phyloP scores from a whole-genome alignment of 352 stramenopile species.

The Globisporangium nodosum region DNA sequence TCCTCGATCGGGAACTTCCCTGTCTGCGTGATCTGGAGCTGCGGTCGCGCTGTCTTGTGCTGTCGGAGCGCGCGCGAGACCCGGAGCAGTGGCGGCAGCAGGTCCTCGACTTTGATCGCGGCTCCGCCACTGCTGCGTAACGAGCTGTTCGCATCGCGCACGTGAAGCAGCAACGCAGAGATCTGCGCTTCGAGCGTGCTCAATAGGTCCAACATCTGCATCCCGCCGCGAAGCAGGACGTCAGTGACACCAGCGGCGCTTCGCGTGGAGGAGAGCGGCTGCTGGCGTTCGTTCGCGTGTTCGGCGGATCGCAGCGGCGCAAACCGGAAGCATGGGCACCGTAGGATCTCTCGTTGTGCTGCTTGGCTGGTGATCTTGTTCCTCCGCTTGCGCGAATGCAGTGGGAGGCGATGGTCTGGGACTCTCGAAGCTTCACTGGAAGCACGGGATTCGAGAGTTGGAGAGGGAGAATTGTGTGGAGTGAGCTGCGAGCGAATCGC shows the following conservation, averaged over 20 bases:
- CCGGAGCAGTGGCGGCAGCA: slow-evolving; percentile 4
- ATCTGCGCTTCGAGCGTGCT: slow-evolving; percentile 1
- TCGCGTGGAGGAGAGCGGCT: background rate
- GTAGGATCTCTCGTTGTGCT: background rate
- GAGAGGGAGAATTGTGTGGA: background rate
- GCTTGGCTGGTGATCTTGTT: background rate
- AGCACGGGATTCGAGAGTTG: background rate
- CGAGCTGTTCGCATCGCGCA: slow-evolving; percentile 1
- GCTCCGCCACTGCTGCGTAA: background rate
- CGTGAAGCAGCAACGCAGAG: slow-evolving; percentile 2
- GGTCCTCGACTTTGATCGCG: slow-evolving; percentile 3
- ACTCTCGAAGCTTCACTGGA: no score
- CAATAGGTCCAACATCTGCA: slow-evolving; percentile 5
- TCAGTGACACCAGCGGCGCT: background rate
- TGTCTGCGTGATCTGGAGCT: background rate
- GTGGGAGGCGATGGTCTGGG: background rate
- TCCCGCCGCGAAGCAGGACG: slow-evolving; percentile 1
- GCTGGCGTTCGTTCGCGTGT: background rate
- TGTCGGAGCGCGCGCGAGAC: background rate
- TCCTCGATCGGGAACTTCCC: slow-evolving; percentile 8
- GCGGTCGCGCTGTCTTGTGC: background rate
- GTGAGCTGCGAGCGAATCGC: background rate
- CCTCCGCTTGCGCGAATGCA: background rate
- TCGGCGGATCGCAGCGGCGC: background rate
- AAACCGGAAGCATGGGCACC: background rate